phyloP scores from a whole-genome alignment of 768 basidiomycete genomes.

The Mycena sanguinolenta region DNA sequence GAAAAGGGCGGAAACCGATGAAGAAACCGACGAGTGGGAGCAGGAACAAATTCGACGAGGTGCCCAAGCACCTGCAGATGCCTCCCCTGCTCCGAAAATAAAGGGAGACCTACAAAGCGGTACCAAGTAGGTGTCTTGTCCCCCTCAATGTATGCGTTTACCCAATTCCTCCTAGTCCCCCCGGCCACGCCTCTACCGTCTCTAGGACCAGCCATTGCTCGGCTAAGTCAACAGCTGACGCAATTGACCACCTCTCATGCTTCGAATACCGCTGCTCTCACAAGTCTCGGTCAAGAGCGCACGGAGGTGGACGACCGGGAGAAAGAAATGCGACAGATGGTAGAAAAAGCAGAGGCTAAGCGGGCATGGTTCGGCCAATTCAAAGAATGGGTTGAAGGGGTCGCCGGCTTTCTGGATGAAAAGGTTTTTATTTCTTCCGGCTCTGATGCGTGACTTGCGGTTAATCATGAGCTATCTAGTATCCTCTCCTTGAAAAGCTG shows the following conservation, averaged over 20 bases:
- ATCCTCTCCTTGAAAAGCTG: slow-evolving; percentile 80
- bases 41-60: slow-evolving; percentile 85
- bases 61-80: slow-evolving; percentile 63
- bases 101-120: slow-evolving; percentile 78
- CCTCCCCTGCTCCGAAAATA: slow-evolving; percentile 48
- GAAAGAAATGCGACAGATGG: slow-evolving; percentile 80
- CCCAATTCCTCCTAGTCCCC: slow-evolving; percentile 68
- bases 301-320: slow-evolving; percentile 76
- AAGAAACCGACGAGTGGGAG: slow-evolving; percentile 90
- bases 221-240: slow-evolving; percentile 71
- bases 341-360: slow-evolving; percentile 81
- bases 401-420: slow-evolving; percentile 89
- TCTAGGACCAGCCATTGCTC: slow-evolving; percentile 70
- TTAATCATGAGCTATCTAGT: slow-evolving; percentile 58
- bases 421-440: slow-evolving; percentile 65
- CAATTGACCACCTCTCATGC: slow-evolving; percentile 78
- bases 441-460: not conserved
- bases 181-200: slow-evolving; percentile 71
- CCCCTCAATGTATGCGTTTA: slow-evolving; percentile 12
- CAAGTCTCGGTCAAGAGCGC: slow-evolving; percentile 72
- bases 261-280: slow-evolving; percentile 67
- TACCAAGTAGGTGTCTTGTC: slow-evolving; percentile 67
- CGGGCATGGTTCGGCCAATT: slow-evolving; percentile 86
- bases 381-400: slow-evolving; percentile 83
- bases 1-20: slow-evolving; percentile 81